These are phyloP conservation scores for Arthromyces matolae DNA, from an alignment of 768 basidiomycete genomes.

Conservation along the genomic window DNA sequence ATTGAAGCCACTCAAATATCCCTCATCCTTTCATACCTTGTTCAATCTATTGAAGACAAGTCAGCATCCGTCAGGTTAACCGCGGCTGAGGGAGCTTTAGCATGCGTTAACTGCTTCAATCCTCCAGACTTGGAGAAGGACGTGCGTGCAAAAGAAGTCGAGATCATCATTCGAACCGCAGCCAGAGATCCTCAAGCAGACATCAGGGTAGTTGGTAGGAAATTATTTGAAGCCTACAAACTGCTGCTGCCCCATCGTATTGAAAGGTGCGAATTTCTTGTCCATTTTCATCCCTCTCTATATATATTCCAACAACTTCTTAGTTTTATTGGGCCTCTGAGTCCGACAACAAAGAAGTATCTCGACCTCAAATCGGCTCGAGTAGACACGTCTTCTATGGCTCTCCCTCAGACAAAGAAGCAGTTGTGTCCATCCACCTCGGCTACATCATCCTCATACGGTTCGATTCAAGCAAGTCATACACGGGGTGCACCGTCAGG, in stretches of 20 bases:
- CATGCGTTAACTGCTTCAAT: conserved; percentile 70
- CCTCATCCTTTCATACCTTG: conserved; percentile 56
- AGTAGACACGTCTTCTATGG: conserved; percentile 17
- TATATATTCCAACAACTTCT: conserved; percentile 1
- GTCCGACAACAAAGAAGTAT: conserved; percentile 75
- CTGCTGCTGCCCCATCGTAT: conserved; percentile 65
- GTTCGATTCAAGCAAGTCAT: no score
- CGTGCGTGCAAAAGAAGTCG: conserved; percentile 57
- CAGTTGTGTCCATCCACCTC: conserved; percentile 22
- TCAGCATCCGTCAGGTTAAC: conserved; percentile 58
- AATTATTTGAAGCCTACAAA: conserved; percentile 75
- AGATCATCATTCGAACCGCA: conserved; percentile 61
- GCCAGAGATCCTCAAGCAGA: conserved; percentile 75
- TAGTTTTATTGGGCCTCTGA: conserved; percentile 72
- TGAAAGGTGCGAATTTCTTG: conserved; percentile 43
- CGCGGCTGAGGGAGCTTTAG: conserved; percentile 61
- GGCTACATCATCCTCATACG: conserved; percentile 20
- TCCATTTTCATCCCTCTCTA: conserved; percentile 1
- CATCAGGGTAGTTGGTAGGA: conserved; percentile 62
- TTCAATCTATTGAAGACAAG: conserved; percentile 64
- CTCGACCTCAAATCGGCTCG: conserved; percentile 44
- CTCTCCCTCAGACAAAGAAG: conserved; percentile 10
- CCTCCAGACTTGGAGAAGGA: conserved; percentile 79
- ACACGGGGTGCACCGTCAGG: no score
- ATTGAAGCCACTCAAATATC: conserved; percentile 68